A percentile compares a stretch with the other conserved stretches of the same genome.
These are phyloP conservation scores for Circinella minor DNA, from an alignment of 371 early-diverging fungal species.

Conservation along the genomic window DNA sequence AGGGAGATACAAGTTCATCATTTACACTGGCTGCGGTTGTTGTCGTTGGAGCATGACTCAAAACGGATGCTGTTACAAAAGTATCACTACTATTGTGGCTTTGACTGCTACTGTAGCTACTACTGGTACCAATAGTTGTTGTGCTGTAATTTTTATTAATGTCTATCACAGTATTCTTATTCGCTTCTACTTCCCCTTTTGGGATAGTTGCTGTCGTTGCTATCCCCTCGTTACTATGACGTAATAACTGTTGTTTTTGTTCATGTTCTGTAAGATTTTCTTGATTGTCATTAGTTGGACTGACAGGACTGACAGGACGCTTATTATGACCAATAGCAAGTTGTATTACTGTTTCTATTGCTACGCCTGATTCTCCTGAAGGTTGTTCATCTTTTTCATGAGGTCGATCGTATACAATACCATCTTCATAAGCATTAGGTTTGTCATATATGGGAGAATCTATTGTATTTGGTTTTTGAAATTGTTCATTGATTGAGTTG, in stretches of 20 bases:
- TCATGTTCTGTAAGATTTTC: neutral
- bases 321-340: slow-evolving; percentile 15
- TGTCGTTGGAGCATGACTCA: slow-evolving; percentile 16
- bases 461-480: slow-evolving; percentile 29
- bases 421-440: slow-evolving; percentile 31
- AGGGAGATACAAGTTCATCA: slow-evolving; percentile 12
- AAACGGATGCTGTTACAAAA: slow-evolving; percentile 14
- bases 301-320: slow-evolving; percentile 18
- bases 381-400: slow-evolving; percentile 10
- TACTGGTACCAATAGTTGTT: slow-evolving; percentile 6
- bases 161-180: neutral
- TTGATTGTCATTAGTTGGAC: slow-evolving; percentile 3
- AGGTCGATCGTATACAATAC: slow-evolving; percentile 10
- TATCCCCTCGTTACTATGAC: too few species aligned
- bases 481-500: slow-evolving; percentile 6
- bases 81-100: slow-evolving; percentile 8
- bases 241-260: neutral
- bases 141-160: slow-evolving; percentile 6
- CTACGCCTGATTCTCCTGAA: neutral
- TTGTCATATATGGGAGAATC: slow-evolving; percentile 30
- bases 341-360: slow-evolving; percentile 18
- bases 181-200: neutral
- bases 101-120: neutral
- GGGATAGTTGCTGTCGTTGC: neutral
- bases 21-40: slow-evolving; percentile 18